phyloP scores from a whole-genome alignment of 2,329 filamentous ascomycete genomes.

The Xylariaceae sp. region DNA sequence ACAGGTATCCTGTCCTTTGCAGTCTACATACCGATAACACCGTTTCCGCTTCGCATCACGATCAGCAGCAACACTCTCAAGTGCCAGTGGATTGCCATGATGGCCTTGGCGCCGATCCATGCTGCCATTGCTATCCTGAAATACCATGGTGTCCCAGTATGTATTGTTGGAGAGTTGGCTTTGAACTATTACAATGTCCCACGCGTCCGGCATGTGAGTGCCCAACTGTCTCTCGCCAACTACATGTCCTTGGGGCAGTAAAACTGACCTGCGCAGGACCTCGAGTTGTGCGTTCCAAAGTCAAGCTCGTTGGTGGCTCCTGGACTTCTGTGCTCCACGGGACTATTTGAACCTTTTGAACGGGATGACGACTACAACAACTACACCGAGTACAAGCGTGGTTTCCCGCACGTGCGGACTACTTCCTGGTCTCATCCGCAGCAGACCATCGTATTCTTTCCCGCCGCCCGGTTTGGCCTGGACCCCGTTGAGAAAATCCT shows the following conservation, averaged over 20 bases:
- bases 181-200: slow-evolving; percentile 3
- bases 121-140: slow-evolving; percentile 1
- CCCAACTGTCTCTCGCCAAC: background rate
- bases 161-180: slow-evolving; percentile 2
- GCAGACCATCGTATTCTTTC: slow-evolving; percentile 11
- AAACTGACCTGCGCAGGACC: slow-evolving; percentile 6
- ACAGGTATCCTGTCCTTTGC: too few species aligned
- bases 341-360: slow-evolving; percentile 7
- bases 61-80: too few species aligned
- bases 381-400: slow-evolving; percentile 19
- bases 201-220: slow-evolving; percentile 1
- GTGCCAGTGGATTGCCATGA: too few species aligned
- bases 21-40: too few species aligned
- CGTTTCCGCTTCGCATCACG: too few species aligned
- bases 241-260: background rate
- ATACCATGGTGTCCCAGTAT: slow-evolving; percentile 1
- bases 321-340: slow-evolving; percentile 9
- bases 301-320: slow-evolving; percentile 5
- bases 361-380: slow-evolving; percentile 10
- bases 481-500: slow-evolving; percentile 7
- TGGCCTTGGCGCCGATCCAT: background rate
- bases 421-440: slow-evolving; percentile 5
- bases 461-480: slow-evolving; percentile 9
- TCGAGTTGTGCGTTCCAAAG: slow-evolving; percentile 11
- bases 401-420: slow-evolving; percentile 12